Evolutionary conservation across 768 basidiomycete genomes (phyloP), one percentile per base, ranked within the genome.

Genomic region (Multifurca ochricompacta): DNA sequence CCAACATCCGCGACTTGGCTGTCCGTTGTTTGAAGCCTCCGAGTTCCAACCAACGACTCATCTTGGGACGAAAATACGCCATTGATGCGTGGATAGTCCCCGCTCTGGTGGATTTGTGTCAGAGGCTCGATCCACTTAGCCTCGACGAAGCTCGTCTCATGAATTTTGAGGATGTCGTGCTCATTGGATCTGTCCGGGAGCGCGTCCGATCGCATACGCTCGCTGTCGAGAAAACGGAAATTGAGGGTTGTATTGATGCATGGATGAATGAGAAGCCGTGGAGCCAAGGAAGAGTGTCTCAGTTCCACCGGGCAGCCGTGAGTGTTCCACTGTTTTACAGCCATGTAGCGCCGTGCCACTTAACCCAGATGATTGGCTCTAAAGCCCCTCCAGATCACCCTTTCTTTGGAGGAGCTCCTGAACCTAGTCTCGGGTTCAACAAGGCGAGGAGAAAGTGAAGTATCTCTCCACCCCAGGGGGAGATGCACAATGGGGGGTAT

Each of bases 1-100:
- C 49, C 5, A 52, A 40, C 18, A 53, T 59, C 35, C 54, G 54
- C 8, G 46, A 56, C 23, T 21, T 56, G 31, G 54, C 54, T 28
- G 43, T 59, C 6, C 39, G 39, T 13, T 42, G 25, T 23, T 19
- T 49, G 18, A 37, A 49, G 23, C 21, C 32, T 16, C 46, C 53
- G 6, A 28, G 4, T 19, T 11, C 46, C 23, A 27, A 48, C 23
- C 32, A 37, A 3, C 41, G 28, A 37, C 54, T 56, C 13, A 0
- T 56, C 21, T 43, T 51, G 32, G 48, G 48, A 8, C 47, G 48
- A 5, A 51, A 49, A 44, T 18, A 54, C n/a, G 27, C 4, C 7
- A 11, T 60, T 13, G 47, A 58, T n/a, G 2, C 32, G 4, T 60
- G 59, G 59, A 11, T 57, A 23, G 11, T 36, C 31, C 43, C 56